Base-by-base conservation (phyloP, 495 filamentous ascomycete genomes). In the Hamigera avellanea region DNA sequence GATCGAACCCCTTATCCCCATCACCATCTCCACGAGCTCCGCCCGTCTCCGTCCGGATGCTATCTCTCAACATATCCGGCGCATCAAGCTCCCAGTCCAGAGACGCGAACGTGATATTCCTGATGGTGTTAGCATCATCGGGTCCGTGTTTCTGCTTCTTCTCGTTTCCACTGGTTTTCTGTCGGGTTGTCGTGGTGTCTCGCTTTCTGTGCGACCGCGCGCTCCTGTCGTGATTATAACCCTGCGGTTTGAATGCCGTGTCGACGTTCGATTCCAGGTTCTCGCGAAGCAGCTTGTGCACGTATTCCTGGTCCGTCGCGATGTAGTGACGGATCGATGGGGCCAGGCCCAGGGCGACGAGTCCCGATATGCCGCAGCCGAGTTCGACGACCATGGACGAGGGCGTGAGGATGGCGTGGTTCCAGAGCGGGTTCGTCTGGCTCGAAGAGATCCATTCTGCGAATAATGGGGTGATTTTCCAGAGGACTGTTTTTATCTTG, bases 401-500 rank as follows among this genome's bases (percentile, higher is more conserved):
- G 1, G 62, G 32, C 25, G 62, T 54, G 13, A 91, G 64, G 28
- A 80, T 36, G n/a, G 56, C 55, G 37, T 66, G 44, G 2, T 54
- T 49, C 62, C 79, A 82, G 28, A 95, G 71, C 0, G 75, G 52
- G 53, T 86, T 88, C n/a, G 64, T 46, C n/a, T n/a, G n/a, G n/a
- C n/a, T n/a, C 8, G 67, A 64, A 17, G 72, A 63, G 25, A 95
- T 62, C 86, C 87, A 98, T 50, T 78, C 67, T 9, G 91, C 83
- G 52, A 96, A 78, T 35, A 74, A 61, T 14, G 91, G 86, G 2
- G 87, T 93, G 49, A 94, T 81, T 64, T 84, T 91, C 91, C 91
- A 98, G 12, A 93, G 63, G 14, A 89, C 85, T 82, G 25, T 15
- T 40, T 19, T 14, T n/a, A n/a, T n/a, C n/a, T n/a, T n/a, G n/a